Evolutionary conservation across 2,329 filamentous ascomycete genomes (phyloP).

Genomic region (Alternaria arbusti): DNA sequence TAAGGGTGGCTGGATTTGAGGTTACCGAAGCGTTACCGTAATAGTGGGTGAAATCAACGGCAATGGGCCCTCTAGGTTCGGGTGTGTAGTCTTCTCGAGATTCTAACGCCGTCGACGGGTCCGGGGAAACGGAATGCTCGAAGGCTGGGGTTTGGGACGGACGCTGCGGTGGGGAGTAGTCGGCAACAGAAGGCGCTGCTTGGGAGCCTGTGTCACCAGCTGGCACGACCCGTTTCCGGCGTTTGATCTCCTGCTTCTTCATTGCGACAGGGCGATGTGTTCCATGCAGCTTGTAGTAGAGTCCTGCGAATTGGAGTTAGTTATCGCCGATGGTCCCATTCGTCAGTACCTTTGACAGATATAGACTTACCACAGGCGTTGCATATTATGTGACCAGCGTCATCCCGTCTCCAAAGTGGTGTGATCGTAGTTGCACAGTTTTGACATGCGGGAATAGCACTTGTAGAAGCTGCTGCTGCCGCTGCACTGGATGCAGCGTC

Average conservation of each 20-base stretch:
- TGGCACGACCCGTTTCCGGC: conserved; percentile 91
- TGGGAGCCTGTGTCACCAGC: conserved; percentile 60
- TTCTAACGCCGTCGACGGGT: conserved; percentile 37
- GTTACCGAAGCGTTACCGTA: conserved; percentile 24
- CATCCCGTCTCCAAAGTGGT: conserved; percentile 92
- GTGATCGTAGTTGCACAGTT: conserved; percentile 98
- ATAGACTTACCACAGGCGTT: conserved; percentile 87
- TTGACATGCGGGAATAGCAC: conserved; percentile 86
- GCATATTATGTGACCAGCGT: conserved; percentile 94
- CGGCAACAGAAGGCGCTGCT: conserved; percentile 33
- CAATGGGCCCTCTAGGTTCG: conserved; percentile 37
- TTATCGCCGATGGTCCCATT: not conserved
- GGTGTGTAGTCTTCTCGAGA: conserved; percentile 37
- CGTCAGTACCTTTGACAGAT: not conserved
- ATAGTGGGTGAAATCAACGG: conserved; percentile 49
- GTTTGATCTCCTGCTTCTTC: conserved; percentile 98
- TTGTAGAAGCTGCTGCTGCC: conserved; percentile 39
- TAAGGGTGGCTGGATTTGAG: conserved; percentile 19
- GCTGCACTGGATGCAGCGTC: conserved; percentile 31
- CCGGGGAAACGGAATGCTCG: conserved; percentile 45
- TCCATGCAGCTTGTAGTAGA: conserved; percentile 96
- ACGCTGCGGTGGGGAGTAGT: conserved; percentile 39
- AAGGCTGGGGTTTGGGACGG: conserved; percentile 37
- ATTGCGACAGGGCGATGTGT: conserved; percentile 94
- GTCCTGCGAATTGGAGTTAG: conserved; percentile 61